A percentile compares a stretch with the other conserved stretches of the same genome.
phyloP scores from a whole-genome alignment of 2,329 filamentous ascomycete species.

The Fusarium sp. region DNA sequence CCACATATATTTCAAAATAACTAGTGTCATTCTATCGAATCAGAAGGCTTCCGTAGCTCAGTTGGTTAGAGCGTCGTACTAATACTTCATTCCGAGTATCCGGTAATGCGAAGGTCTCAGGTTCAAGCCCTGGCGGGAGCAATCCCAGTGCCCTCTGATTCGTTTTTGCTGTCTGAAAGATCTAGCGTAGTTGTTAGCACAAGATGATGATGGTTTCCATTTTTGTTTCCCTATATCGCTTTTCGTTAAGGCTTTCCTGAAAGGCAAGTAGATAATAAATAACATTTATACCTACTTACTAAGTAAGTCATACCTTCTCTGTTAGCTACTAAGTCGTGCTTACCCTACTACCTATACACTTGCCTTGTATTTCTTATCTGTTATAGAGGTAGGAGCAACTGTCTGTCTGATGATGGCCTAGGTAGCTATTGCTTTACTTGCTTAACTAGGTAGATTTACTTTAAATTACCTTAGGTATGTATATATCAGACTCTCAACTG shows the following conservation, averaged over 20 bases:
- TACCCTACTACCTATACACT: neutral
- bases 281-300: too few species aligned
- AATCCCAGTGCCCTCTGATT: conserved; percentile 34
- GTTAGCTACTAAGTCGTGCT: neutral
- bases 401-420: neutral
- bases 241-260: neutral
- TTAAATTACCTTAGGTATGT: neutral
- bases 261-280: neutral
- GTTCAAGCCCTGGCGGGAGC: conserved; percentile 46
- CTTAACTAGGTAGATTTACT: neutral
- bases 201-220: neutral
- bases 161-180: neutral
- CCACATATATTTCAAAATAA: neutral
- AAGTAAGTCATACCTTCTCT: neutral
- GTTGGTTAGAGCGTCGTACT: conserved; percentile 45
- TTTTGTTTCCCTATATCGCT: neutral
- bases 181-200: neutral
- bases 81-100: conserved; percentile 38
- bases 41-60: conserved; percentile 43
- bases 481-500: neutral
- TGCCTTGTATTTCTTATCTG: neutral
- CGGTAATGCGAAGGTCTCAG: conserved; percentile 44
- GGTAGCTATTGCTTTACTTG: neutral
- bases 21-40: neutral
- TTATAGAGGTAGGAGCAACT: neutral